Percentiles rank a stretch among this genome's conserved stretches.
These are phyloP conservation scores for Epichloe gansuensis DNA, from an alignment of 2,329 filamentous ascomycete species.

Conservation along the genomic window DNA sequence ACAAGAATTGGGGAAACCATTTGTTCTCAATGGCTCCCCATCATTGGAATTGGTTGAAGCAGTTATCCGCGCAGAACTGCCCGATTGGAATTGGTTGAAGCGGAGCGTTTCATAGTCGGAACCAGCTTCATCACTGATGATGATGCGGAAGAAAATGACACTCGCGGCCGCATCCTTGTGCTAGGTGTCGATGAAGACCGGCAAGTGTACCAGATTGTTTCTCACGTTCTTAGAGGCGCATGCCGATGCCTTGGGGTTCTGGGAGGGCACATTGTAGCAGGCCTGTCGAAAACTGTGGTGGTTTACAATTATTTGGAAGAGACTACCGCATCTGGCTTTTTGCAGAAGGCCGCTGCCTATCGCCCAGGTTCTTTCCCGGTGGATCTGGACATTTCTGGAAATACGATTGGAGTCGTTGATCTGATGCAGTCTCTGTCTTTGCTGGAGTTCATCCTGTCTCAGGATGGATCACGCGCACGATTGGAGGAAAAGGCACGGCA, in stretches of 20 bases:
- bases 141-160: constrained; percentile 34
- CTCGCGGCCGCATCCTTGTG: constrained; percentile 64
- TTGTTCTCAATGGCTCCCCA: constrained; percentile 40
- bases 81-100: constrained; percentile 69
- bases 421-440: constrained; percentile 87
- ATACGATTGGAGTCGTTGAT: constrained; percentile 74
- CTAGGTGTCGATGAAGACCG: constrained; percentile 70
- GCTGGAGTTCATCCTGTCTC: constrained; percentile 54
- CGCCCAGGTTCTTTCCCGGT: constrained; percentile 75
- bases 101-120: constrained; percentile 81
- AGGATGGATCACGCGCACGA: constrained; percentile 43
- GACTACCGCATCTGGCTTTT: constrained; percentile 40
- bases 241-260: constrained; percentile 70
- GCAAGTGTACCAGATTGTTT: constrained; percentile 58
- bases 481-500: constrained; percentile 69
- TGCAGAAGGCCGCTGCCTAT: constrained; percentile 64
- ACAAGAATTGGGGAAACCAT: constrained; percentile 58
- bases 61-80: constrained; percentile 64
- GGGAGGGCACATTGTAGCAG: constrained; percentile 68
- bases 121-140: constrained; percentile 65
- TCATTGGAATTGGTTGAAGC: constrained; percentile 68
- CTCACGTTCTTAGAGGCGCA: constrained; percentile 61
- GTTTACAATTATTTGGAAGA: constrained; percentile 44
- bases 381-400: constrained; percentile 61
- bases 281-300: constrained; percentile 76